A percentile compares a stretch with the other conserved stretches of the same genome.
Evolutionary conservation across 768 basidiomycete species (phyloP).

Genomic region (Mycena sanguinolenta): DNA sequence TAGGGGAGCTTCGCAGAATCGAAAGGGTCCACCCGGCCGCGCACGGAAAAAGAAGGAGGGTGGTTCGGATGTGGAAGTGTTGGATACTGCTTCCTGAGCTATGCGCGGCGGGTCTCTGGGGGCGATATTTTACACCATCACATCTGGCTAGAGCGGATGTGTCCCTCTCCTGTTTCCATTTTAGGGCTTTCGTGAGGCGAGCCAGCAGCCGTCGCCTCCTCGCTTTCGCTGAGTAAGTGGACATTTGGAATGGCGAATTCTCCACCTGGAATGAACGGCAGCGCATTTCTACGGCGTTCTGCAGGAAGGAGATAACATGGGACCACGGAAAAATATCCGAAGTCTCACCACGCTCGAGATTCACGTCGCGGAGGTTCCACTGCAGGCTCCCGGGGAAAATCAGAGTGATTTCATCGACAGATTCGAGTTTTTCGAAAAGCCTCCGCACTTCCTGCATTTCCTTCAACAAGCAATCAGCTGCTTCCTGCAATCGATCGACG

Average conservation of each 20-base stretch:
- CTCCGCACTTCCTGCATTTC: background rate
- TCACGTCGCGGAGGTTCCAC: slow-evolving; percentile 25
- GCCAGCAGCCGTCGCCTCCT: background rate
- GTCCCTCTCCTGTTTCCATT: background rate
- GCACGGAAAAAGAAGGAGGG: slow-evolving; percentile 14
- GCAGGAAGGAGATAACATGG: background rate
- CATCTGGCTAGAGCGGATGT: slow-evolving; percentile 7
- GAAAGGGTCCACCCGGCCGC: slow-evolving; percentile 20
- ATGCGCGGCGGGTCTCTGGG: background rate
- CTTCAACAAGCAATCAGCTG: background rate
- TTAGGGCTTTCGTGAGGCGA: background rate
- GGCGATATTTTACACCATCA: slow-evolving; percentile 12
- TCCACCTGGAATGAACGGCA: background rate
- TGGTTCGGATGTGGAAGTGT: slow-evolving; percentile 1
- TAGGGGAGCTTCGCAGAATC: slow-evolving; percentile 1
- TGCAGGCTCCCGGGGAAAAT: slow-evolving; percentile 17
- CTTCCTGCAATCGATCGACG: background rate
- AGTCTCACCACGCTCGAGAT: slow-evolving; percentile 14
- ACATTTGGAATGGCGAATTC: background rate
- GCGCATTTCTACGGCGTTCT: background rate
- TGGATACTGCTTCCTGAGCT: background rate
- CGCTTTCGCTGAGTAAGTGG: background rate
- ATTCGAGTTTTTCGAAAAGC: slow-evolving; percentile 5
- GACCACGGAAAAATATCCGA: slow-evolving; percentile 12
- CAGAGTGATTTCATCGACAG: slow-evolving; percentile 16